Conservation (phyloP, 2,329 filamentous ascomycete species). For the Aspergillus arachidicola region DNA sequence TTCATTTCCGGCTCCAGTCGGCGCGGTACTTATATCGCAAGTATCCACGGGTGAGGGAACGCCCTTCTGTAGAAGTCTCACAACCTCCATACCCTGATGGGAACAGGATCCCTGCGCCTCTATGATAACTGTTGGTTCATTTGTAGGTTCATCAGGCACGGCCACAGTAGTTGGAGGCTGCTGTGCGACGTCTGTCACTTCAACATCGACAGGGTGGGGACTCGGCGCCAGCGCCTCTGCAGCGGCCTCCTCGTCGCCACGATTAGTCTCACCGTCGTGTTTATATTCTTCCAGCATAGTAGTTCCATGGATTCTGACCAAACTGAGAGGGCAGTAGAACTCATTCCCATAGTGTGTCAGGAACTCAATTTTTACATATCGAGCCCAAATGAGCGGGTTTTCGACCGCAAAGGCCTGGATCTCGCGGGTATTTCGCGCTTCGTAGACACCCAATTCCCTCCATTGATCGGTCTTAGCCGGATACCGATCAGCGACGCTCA, state of each 20-base stretch:
- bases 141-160: conserved; percentile 16
- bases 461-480: conserved; percentile 91
- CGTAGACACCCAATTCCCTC: conserved; percentile 84
- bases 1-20: not conserved
- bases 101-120: not conserved
- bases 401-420: conserved; percentile 94
- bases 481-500: conserved; percentile 93
- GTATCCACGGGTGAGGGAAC: not conserved
- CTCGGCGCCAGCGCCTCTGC: conserved; percentile 47
- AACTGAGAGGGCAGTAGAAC: conserved; percentile 90
- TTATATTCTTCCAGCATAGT: conserved; percentile 94
- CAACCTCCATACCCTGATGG: not conserved
- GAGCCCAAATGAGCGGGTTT: conserved; percentile 92
- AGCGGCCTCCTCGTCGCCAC: conserved; percentile 63
- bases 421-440: conserved; percentile 88
- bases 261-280: conserved; percentile 73
- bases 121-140: not conserved
- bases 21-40: not conserved
- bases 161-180: conserved; percentile 6
- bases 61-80: not conserved
- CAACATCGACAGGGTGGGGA: conserved; percentile 20
- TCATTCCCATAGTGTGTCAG: conserved; percentile 93
- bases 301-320: conserved; percentile 88
- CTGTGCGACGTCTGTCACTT: conserved; percentile 21
- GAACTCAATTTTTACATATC: conserved; percentile 90